Evolutionary conservation across 192 early-diverging fungal genomes (phyloP), one percentile per base, ranked within the genome.

Genomic region (Glomus cerebriforme): DNA sequence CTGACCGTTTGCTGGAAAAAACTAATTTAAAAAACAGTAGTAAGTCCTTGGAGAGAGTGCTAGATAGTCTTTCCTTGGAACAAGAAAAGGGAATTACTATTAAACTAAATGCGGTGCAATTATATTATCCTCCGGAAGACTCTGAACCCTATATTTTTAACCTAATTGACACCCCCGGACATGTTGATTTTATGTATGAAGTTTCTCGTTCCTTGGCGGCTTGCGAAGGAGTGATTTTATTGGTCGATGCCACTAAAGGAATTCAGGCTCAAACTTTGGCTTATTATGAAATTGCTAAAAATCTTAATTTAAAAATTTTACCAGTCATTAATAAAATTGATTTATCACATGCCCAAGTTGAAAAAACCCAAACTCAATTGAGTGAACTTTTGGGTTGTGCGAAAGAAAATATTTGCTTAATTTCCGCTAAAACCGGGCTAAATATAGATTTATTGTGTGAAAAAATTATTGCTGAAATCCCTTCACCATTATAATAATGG

Each of bases 221-320:
- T 4, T 96, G 96, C 83, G 95, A 98, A 81, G 96, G 96, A 24
- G 92, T 94, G 2, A 82, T 99, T 12, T 82, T 99, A 24, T 87
- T 99, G 19, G 96, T 99, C 0, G 97, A 99, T 79, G 95, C 96
- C 0, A 88, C 90, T n/a, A 95, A 99, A 83, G 97, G 97, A 7
- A 93, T 99, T 37, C 96, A 99, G 81, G 97, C 97, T 1, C 97
- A 37, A 39, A 99, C 96, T 6, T 93, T 98, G 9, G 95, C 96
- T 39, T 97, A 97, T 86, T 97, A 96, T 82, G 95, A 92, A 79
- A 82, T 97, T 49, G 97, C 96, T 10, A 95, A 94, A 87, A 90
- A 92, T n/a, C 89, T 96, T 81, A 92, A 89, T 12, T 88, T 98
- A 80, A 86, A 82, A 32, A 91, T 99, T 73, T 86, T 98, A 12